These are phyloP conservation scores for Hymenoscyphus infarciens DNA, from an alignment of 2,329 filamentous ascomycete genomes.

Conservation along the genomic window DNA sequence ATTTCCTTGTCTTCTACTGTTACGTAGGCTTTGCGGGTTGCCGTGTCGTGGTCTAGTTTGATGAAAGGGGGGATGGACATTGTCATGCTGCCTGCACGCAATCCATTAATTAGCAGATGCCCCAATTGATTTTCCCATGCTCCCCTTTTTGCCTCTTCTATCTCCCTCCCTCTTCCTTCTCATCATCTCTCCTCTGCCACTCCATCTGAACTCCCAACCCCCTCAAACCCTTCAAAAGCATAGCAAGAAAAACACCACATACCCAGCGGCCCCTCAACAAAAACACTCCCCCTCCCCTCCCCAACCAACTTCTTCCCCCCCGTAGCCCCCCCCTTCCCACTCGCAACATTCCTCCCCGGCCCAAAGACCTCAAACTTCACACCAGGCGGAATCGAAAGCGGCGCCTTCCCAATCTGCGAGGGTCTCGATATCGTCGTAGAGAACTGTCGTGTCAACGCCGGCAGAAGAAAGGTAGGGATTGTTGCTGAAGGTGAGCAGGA, in stretches of 20 bases:
- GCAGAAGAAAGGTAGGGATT: conserved; percentile 70
- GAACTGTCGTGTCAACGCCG: conserved; percentile 65
- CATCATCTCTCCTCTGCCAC: background rate
- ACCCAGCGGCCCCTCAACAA: conserved; percentile 80
- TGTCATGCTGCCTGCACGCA: conserved; percentile 61
- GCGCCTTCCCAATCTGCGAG: conserved; percentile 83
- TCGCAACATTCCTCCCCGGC: conserved; percentile 37
- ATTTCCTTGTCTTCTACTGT: conserved; percentile 64
- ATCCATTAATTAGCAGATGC: conserved; percentile 9
- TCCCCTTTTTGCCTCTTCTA: background rate
- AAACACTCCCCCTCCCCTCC: conserved; percentile 54
- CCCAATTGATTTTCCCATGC: background rate
- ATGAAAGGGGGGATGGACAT: conserved; percentile 79
- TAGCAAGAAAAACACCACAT: conserved; percentile 13
- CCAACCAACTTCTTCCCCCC: conserved; percentile 16
- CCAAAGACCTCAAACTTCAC: conserved; percentile 74
- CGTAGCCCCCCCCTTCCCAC: background rate
- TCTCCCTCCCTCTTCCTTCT: background rate
- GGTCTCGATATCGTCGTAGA: conserved; percentile 62
- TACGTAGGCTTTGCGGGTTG: conserved; percentile 61
- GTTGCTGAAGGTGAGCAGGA: conserved; percentile 44
- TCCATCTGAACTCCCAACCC: background rate
- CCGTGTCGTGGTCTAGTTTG: conserved; percentile 63
- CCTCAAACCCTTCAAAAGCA: background rate
- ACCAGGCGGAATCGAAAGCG: conserved; percentile 76